A percentile compares a stretch with the other conserved stretches of the same genome.
These are phyloP conservation scores for Pseudonitzschia multiseries DNA, from an alignment of 108 stramenopile genomes.

Conservation along the genomic window DNA sequence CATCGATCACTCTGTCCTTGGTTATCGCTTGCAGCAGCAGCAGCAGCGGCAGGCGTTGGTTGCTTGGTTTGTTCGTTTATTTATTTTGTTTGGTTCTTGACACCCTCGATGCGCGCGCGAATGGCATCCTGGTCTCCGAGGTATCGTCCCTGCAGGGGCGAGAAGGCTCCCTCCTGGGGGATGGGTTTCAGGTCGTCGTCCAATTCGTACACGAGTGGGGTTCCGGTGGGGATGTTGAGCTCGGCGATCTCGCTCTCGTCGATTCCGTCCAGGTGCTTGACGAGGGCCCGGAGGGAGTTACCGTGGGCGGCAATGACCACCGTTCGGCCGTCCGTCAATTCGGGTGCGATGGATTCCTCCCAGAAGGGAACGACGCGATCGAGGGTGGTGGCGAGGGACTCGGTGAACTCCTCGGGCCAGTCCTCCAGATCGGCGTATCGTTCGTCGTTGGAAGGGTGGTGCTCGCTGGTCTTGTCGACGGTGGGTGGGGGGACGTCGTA, in stretches of 20 bases:
- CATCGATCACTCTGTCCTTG: no score
- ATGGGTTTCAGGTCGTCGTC: constrained; percentile 86
- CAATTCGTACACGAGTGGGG: constrained; percentile 87
- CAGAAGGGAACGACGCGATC: constrained; percentile 88
- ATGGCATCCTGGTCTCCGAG: constrained; percentile 95
- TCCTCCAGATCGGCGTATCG: constrained; percentile 56
- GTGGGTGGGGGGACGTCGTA: constrained; percentile 92
- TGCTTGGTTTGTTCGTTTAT: neutral
- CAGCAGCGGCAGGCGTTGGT: no score
- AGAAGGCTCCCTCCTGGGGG: constrained; percentile 70
- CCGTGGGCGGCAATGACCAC: constrained; percentile 91
- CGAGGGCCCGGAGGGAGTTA: constrained; percentile 89
- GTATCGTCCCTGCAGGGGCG: constrained; percentile 93
- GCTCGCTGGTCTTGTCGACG: constrained; percentile 58
- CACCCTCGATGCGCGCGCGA: constrained; percentile 93
- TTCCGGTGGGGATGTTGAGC: constrained; percentile 91
- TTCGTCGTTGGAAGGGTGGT: constrained; percentile 86
- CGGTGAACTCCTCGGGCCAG: constrained; percentile 74
- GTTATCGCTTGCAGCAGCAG: no score
- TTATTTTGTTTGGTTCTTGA: constrained; percentile 97
- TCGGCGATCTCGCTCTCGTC: constrained; percentile 76
- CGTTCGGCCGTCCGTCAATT: constrained; percentile 77
- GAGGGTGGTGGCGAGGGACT: constrained; percentile 84
- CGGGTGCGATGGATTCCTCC: constrained; percentile 72
- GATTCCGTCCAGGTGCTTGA: constrained; percentile 89